These are phyloP conservation scores for Turnera subulata DNA, from an alignment of 345 rosid species.

Conservation along the genomic window DNA sequence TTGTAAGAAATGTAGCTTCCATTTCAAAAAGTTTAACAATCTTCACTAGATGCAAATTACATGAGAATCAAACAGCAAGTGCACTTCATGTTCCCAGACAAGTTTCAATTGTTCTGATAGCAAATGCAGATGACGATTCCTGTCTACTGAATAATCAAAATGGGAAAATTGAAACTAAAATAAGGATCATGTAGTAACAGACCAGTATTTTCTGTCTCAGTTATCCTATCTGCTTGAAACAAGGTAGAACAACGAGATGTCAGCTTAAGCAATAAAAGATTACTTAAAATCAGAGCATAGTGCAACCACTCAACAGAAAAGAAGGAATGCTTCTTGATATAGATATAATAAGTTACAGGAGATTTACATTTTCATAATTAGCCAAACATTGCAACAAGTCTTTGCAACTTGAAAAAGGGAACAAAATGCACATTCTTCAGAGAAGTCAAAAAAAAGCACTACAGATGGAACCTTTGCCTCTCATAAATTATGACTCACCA, in stretches of 20 bases:
- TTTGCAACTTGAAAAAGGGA: slow-evolving; percentile 26
- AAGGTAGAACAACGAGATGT: not conserved
- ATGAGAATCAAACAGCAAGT: not conserved
- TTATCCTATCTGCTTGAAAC: not conserved
- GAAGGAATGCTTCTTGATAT: slow-evolving; percentile 21
- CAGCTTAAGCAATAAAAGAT: not conserved
- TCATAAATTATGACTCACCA: slow-evolving; percentile 33
- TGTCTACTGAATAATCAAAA: too few relatives aligned
- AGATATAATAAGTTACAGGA: slow-evolving; percentile 39
- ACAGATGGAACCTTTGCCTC: slow-evolving; percentile 19
- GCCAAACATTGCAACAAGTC: slow-evolving; percentile 27
- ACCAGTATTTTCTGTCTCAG: not conserved
- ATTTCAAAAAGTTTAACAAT: too few relatives aligned
- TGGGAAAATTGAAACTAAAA: not conserved
- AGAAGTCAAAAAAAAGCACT: slow-evolving; percentile 18
- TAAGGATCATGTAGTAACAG: not conserved
- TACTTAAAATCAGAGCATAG: slow-evolving; percentile 9
- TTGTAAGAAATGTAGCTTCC: too few relatives aligned
- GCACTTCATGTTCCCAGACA: too few relatives aligned
- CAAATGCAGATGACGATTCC: not conserved
- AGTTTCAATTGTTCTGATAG: too few relatives aligned
- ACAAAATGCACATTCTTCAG: slow-evolving; percentile 30
- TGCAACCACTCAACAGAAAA: slow-evolving; percentile 17
- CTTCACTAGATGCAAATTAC: slow-evolving; percentile 9
- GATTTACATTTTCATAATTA: slow-evolving; percentile 55